Percentiles rank a stretch among this genome's conserved stretches.
Evolutionary conservation across 805 yeast genomes (phyloP).

Genomic region (Nakazawaea ishiwadae): DNA sequence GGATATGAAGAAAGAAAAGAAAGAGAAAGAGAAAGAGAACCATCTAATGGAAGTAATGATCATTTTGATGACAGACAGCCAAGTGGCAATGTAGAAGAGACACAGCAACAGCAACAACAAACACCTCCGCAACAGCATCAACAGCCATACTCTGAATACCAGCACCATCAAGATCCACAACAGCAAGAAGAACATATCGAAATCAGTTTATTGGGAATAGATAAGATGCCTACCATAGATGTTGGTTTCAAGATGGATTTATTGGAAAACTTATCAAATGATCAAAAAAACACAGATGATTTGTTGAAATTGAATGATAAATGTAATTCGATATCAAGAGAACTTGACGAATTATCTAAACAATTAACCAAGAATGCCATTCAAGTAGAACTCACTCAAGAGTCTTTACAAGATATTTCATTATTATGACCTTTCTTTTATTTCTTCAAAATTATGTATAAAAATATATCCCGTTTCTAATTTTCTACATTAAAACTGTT

Average conservation of each 20-base stretch:
- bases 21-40: no score
- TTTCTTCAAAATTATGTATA: background rate
- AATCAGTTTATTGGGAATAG: conserved; percentile 8
- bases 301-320: conserved; percentile 19
- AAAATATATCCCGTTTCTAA: no score
- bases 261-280: conserved; percentile 11
- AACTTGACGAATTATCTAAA: conserved; percentile 22
- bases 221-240: background rate
- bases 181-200: background rate
- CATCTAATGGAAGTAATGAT: background rate
- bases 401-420: conserved; percentile 16
- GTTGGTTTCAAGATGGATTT: conserved; percentile 2
- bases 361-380: conserved; percentile 26
- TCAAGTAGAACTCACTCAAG: conserved; percentile 30
- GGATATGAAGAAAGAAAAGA: background rate
- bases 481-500: no score
- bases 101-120: conserved; percentile 3
- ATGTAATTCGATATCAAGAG: conserved; percentile 20
- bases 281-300: conserved; percentile 19
- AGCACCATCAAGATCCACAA: background rate
- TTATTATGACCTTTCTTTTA: conserved; percentile 1
- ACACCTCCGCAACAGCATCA: conserved; percentile 3
- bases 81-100: no score
- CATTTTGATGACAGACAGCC: no score
- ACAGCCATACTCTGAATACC: background rate